These are phyloP conservation scores for Canariomyces notabilis DNA, from an alignment of 2,329 filamentous ascomycete species.

Conservation along the genomic window DNA sequence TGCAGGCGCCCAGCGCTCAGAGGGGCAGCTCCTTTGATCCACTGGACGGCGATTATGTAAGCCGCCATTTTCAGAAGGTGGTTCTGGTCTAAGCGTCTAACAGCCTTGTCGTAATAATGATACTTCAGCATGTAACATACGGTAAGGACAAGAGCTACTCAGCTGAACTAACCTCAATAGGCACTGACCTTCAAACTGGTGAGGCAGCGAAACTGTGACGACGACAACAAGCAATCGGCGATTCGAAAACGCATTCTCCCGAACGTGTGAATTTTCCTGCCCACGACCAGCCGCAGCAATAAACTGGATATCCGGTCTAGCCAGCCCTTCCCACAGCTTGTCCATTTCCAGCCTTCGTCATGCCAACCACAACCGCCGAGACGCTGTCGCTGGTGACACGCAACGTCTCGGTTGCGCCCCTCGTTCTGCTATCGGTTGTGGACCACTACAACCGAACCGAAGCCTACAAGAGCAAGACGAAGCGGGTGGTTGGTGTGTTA, in stretches of 20 bases:
- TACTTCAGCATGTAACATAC: not conserved
- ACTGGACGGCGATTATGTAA: slow-evolving; percentile 6
- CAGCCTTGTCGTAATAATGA: slow-evolving; percentile 6
- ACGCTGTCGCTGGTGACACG: slow-evolving; percentile 90
- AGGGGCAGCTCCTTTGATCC: slow-evolving; percentile 11
- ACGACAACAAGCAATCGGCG: slow-evolving; percentile 16
- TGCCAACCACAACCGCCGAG: slow-evolving; percentile 96
- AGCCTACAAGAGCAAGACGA: slow-evolving; percentile 76
- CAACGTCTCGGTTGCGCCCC: slow-evolving; percentile 93
- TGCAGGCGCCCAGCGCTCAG: too few relatives aligned
- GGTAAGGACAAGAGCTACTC: slow-evolving; percentile 12
- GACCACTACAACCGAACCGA: slow-evolving; percentile 95
- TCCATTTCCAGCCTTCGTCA: slow-evolving; percentile 40
- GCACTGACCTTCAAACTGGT: slow-evolving; percentile 22
- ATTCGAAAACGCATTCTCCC: slow-evolving; percentile 5
- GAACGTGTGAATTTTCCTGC: slow-evolving; percentile 4
- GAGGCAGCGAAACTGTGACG: slow-evolving; percentile 28
- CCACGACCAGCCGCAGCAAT: slow-evolving; percentile 2
- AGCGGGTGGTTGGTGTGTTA: slow-evolving; percentile 88
- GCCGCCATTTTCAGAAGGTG: slow-evolving; percentile 9
- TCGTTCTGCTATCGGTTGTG: slow-evolving; percentile 95
- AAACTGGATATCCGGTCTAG: not conserved
- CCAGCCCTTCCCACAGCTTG: slow-evolving; percentile 2
- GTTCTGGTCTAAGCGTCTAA: slow-evolving; percentile 8
- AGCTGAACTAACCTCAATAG: slow-evolving; percentile 21